Evolutionary conservation across 148 eudicot species (phyloP).

Genomic region (Amaranthus cruentus): DNA sequence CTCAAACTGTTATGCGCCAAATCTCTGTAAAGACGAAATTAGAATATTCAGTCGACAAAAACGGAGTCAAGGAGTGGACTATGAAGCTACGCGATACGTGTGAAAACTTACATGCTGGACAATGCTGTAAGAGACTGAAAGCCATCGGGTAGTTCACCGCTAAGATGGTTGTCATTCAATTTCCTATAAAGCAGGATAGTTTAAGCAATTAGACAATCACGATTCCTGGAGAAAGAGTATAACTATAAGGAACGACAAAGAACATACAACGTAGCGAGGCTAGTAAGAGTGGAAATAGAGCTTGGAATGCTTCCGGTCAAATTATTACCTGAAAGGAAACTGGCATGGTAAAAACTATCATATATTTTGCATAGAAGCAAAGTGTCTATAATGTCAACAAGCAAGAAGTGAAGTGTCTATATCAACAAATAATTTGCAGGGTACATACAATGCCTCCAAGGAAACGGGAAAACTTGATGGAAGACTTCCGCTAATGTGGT

Average conservation of each 20-base stretch:
- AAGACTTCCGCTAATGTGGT: conserved; percentile 77
- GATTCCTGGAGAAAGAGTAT: neutral
- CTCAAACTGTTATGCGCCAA: conserved; percentile 66
- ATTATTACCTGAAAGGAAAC: conserved; percentile 87
- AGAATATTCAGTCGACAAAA: neutral
- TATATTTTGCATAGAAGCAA: conserved; percentile 12
- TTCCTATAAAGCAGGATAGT: conserved; percentile 49
- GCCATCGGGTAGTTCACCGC: conserved; percentile 88
- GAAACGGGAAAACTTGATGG: conserved; percentile 72
- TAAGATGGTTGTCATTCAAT: conserved; percentile 58
- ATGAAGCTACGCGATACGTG: conserved; percentile 9
- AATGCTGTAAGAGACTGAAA: conserved; percentile 53
- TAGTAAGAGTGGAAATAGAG: conserved; percentile 55
- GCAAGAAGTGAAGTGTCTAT: neutral
- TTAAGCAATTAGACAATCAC: conserved; percentile 8
- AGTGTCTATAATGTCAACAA: neutral
- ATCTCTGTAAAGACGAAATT: conserved; percentile 48
- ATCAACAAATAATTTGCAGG: neutral
- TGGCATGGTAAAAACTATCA: conserved; percentile 60
- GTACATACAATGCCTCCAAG: conserved; percentile 57
- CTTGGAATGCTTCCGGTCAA: conserved; percentile 74
- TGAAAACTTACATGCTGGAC: conserved; percentile 59
- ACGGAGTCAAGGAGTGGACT: conserved; percentile 2
- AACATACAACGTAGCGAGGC: conserved; percentile 59
- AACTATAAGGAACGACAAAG: neutral